Evolutionary conservation across 257 asterid genomes (phyloP).

Genomic region (Ilex aquifolium): DNA sequence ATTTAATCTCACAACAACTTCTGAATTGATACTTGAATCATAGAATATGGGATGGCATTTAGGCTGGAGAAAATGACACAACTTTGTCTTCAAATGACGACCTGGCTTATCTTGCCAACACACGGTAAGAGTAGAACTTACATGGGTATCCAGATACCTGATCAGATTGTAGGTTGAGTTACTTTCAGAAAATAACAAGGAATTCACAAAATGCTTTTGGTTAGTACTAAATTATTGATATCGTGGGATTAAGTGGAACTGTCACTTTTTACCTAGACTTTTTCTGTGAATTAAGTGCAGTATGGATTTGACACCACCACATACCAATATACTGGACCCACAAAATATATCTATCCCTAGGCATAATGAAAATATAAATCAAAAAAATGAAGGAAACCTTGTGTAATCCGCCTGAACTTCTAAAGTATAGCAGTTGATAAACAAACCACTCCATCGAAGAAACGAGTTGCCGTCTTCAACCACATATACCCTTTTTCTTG

Average conservation of each 20-base stretch:
- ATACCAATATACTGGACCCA: background rate
- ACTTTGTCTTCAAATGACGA: constrained; percentile 39
- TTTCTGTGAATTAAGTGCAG: too few relatives aligned
- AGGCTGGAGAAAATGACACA: constrained; percentile 55
- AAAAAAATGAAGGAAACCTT: constrained; percentile 39
- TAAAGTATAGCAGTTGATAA: constrained; percentile 63
- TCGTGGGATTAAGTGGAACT: too few relatives aligned
- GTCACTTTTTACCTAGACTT: too few relatives aligned
- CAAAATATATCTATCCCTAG: background rate
- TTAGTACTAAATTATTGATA: too few relatives aligned
- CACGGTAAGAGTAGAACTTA: constrained; percentile 68
- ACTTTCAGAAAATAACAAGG: background rate
- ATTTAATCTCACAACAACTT: constrained; percentile 73
- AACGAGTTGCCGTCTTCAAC: constrained; percentile 68
- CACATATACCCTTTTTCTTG: constrained; percentile 40
- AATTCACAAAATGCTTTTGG: too few relatives aligned
- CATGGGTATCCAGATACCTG: constrained; percentile 63
- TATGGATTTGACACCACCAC: too few relatives aligned
- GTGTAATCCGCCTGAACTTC: constrained; percentile 96
- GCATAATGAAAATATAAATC: background rate
- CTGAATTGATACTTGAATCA: constrained; percentile 72
- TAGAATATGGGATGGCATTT: constrained; percentile 85
- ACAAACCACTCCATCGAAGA: constrained; percentile 91
- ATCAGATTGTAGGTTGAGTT: constrained; percentile 1
- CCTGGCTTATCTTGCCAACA: constrained; percentile 48